phyloP scores from a whole-genome alignment of 2,329 filamentous ascomycete genomes.

The Clonostachys rhizophaga region DNA sequence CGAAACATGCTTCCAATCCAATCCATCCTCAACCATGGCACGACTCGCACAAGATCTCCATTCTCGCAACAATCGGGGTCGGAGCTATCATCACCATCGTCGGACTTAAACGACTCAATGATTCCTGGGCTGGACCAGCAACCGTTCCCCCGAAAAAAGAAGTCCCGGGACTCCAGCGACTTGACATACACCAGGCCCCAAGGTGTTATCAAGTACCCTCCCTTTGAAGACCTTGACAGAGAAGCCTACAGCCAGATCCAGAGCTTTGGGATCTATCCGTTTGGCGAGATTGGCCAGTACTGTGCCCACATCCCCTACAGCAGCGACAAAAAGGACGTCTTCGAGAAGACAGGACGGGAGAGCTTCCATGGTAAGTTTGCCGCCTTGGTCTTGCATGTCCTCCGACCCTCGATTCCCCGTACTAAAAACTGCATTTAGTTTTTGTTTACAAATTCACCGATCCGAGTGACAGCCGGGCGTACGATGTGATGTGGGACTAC shows the following conservation, averaged over 20 bases:
- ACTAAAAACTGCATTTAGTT: slow-evolving; percentile 39
- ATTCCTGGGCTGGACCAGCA: not conserved
- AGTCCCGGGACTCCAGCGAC: slow-evolving; percentile 23
- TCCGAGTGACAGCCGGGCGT: slow-evolving; percentile 61
- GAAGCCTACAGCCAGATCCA: slow-evolving; percentile 52
- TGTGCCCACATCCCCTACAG: slow-evolving; percentile 86
- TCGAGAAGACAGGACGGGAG: slow-evolving; percentile 79
- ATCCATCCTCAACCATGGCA: slow-evolving; percentile 1
- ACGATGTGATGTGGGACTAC: slow-evolving; percentile 94
- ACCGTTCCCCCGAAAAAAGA: slow-evolving; percentile 32
- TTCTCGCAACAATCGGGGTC: slow-evolving; percentile 1
- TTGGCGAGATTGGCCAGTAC: slow-evolving; percentile 56
- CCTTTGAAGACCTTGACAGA: slow-evolving; percentile 63
- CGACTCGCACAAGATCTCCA: not conserved
- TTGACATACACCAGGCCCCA: slow-evolving; percentile 54
- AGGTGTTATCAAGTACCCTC: slow-evolving; percentile 68
- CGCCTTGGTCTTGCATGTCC: too few relatives aligned
- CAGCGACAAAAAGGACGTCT: slow-evolving; percentile 88
- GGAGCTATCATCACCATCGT: slow-evolving; percentile 2
- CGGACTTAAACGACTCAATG: slow-evolving; percentile 1
- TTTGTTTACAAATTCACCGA: slow-evolving; percentile 80
- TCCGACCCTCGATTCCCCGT: too few relatives aligned
- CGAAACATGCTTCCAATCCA: slow-evolving; percentile 3
- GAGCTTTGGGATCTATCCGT: slow-evolving; percentile 61
- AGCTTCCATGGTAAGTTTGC: slow-evolving; percentile 72